A percentile compares a stretch with the other conserved stretches of the same genome.
phyloP scores from a whole-genome alignment of 495 filamentous ascomycete species.

The Trichoderma orchidacearum region DNA sequence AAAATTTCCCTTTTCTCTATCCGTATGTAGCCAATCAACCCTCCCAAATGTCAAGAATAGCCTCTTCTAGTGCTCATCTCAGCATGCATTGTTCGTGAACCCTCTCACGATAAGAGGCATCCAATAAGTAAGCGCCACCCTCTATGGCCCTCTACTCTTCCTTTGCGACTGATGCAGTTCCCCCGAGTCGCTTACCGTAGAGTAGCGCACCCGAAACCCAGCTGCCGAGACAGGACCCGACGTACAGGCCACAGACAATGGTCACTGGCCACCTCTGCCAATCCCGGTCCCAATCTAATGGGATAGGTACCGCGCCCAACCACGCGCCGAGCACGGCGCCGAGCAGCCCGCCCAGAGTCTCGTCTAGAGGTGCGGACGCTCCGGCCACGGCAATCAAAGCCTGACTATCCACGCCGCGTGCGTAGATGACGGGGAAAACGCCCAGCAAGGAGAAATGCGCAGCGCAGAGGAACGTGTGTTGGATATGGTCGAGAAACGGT shows the following conservation, averaged over 20 bases:
- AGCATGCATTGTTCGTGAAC: background rate
- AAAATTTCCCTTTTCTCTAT: conserved; percentile 1
- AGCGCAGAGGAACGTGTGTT: conserved; percentile 65
- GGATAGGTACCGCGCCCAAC: conserved; percentile 83
- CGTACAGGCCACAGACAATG: conserved; percentile 37
- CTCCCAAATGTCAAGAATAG: background rate
- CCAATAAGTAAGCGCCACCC: background rate
- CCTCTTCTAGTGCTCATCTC: background rate
- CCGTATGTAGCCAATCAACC: background rate
- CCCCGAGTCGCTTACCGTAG: conserved; percentile 22
- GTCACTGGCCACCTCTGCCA: conserved; percentile 98
- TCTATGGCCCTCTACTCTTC: background rate
- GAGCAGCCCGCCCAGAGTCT: conserved; percentile 50
- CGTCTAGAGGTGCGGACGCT: conserved; percentile 44
- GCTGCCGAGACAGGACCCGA: conserved; percentile 22
- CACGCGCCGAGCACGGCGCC: conserved; percentile 54
- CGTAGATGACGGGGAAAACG: conserved; percentile 64
- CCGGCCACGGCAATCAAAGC: conserved; percentile 62
- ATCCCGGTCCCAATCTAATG: conserved; percentile 85
- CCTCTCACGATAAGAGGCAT: background rate
- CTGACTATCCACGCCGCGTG: conserved; percentile 59
- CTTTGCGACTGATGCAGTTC: background rate
- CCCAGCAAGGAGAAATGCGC: conserved; percentile 69
- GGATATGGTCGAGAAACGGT: conserved; percentile 68
- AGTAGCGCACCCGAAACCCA: conserved; percentile 22